Conservation (phyloP, 805 yeast species). For the Pichia kluyveri region DNA sequence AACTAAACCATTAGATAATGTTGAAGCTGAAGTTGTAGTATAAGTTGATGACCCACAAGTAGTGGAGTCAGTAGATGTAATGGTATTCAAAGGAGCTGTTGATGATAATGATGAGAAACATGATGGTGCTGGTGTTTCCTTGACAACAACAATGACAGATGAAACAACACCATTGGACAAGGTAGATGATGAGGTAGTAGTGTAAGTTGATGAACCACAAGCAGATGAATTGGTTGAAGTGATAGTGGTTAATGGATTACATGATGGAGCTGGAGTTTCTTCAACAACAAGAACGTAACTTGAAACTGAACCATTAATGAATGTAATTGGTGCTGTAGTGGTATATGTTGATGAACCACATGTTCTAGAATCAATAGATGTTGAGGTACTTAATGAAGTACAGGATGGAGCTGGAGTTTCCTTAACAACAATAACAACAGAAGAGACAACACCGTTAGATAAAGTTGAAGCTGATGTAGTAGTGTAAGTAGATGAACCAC, state of each 20-base stretch:
- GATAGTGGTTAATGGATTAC: background rate
- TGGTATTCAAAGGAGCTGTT: background rate
- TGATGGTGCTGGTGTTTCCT: background rate
- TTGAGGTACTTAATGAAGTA: background rate
- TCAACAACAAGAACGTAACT: constrained; percentile 1
- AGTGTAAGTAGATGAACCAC: constrained; percentile 2
- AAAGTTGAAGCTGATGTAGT: background rate
- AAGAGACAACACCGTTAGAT: background rate
- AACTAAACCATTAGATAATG: background rate
- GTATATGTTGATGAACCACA: constrained; percentile 1
- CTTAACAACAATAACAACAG: background rate
- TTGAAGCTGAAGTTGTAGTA: background rate
- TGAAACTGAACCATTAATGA: background rate
- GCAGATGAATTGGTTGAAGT: background rate
- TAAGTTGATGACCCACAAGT: constrained; percentile 3
- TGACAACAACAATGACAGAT: constrained; percentile 1
- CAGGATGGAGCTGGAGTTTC: background rate
- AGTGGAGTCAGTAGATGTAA: background rate
- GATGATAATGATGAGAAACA: background rate
- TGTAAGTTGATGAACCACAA: constrained; percentile 1
- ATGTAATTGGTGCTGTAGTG: background rate
- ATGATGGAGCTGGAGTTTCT: constrained; percentile 1
- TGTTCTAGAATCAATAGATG: background rate
- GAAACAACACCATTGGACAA: background rate
- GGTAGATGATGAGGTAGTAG: background rate